Conservation (phyloP, 371 early-diverging fungal genomes). For the Batkoa obscura region DNA sequence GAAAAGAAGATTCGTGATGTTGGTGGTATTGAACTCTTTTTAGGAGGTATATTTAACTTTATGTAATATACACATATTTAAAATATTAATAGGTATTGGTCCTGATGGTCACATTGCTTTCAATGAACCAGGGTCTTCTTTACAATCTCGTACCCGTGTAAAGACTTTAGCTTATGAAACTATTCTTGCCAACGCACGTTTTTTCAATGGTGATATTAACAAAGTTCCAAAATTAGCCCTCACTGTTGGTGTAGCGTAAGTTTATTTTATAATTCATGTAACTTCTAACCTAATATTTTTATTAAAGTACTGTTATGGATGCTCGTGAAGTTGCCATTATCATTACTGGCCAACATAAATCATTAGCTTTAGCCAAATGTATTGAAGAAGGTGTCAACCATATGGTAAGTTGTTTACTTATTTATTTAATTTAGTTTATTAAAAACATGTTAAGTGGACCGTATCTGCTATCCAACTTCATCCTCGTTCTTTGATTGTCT, state of each 20-base stretch:
- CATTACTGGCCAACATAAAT: constrained; percentile 73
- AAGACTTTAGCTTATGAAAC: constrained; percentile 84
- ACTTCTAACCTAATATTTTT: not conserved
- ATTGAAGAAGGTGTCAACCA: constrained; percentile 56
- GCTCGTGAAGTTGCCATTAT: constrained; percentile 69
- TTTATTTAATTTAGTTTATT: not conserved
- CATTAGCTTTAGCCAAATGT: constrained; percentile 62
- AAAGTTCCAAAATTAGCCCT: constrained; percentile 77
- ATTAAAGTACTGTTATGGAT: constrained; percentile 59
- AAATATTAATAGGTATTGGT: constrained; percentile 32
- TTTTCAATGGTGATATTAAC: constrained; percentile 69
- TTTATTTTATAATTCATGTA: constrained; percentile 2
- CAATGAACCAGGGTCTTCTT: constrained; percentile 78
- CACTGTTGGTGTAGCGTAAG: constrained; percentile 72
- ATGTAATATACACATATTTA: not conserved
- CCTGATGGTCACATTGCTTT: constrained; percentile 86
- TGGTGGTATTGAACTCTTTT: constrained; percentile 69
- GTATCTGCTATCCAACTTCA: constrained; percentile 79
- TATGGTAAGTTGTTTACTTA: constrained; percentile 12
- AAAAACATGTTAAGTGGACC: constrained; percentile 37
- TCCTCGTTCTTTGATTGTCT: constrained; percentile 70
- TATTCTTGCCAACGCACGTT: constrained; percentile 70
- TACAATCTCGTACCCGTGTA: constrained; percentile 64
- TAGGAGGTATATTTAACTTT: constrained; percentile 27
- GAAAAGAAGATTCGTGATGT: constrained; percentile 54